A percentile compares a stretch with the other conserved stretches of the same genome.
Evolutionary conservation across 345 rosid genomes (phyloP).

Genomic region (Microcos paniculata): DNA sequence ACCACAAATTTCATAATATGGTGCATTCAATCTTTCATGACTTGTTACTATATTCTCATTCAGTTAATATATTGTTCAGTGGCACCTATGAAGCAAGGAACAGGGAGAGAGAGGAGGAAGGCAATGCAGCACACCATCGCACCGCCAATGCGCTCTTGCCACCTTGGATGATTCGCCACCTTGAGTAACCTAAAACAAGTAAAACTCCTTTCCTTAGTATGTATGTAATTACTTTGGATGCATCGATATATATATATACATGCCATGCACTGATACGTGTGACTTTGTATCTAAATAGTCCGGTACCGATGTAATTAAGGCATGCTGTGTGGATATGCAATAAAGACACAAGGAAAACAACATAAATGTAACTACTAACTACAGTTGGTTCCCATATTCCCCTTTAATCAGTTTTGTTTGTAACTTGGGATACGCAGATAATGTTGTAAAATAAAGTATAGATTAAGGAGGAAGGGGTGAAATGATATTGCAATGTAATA

Average conservation of each 20-base stretch:
- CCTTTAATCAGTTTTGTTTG: not conserved
- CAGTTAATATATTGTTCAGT: constrained; percentile 2
- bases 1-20: not conserved
- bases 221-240: not conserved
- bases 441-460: not conserved
- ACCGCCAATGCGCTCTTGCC: constrained; percentile 39
- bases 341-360: not conserved
- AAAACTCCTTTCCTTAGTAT: not conserved
- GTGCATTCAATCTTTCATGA: not conserved
- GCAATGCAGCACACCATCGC: constrained; percentile 18
- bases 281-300: not conserved
- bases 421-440: not conserved
- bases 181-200: constrained; percentile 18
- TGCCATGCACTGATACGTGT: not conserved
- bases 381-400: not conserved
- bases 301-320: not conserved
- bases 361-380: not conserved
- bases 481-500: no score
- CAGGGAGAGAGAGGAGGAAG: constrained; percentile 29
- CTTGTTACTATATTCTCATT: not conserved
- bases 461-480: no score
- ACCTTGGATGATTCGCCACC: constrained; percentile 53
- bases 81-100: constrained; percentile 10
- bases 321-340: not conserved
- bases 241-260: not conserved